A percentile compares a stretch with the other conserved stretches of the same genome.
Evolutionary conservation across 495 filamentous ascomycete species (phyloP).

Genomic region (Podospora didyma): DNA sequence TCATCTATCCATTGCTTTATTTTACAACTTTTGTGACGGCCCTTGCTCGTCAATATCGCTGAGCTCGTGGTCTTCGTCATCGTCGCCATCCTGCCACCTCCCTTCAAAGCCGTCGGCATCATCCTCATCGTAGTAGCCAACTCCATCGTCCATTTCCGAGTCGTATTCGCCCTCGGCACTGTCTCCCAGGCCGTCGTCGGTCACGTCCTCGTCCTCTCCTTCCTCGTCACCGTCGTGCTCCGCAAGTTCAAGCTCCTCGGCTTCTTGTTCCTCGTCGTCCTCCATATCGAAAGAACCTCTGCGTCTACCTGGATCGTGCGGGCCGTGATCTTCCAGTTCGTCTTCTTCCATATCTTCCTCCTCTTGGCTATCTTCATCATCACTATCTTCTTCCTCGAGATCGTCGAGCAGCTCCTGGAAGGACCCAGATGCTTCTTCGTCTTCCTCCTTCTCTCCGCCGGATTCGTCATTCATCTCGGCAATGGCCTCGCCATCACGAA

Average conservation of each 20-base stretch:
- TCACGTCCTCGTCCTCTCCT: neutral
- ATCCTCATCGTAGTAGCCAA: neutral
- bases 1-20: too few relatives aligned
- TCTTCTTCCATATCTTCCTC: slow-evolving; percentile 14
- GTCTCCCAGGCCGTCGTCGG: neutral
- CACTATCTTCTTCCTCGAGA: slow-evolving; percentile 16
- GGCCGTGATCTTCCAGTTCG: neutral
- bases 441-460: slow-evolving; percentile 1
- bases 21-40: neutral
- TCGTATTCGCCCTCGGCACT: neutral
- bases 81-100: neutral
- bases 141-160: neutral
- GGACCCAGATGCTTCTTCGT: slow-evolving; percentile 3
- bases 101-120: neutral
- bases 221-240: neutral
- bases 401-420: slow-evolving; percentile 18
- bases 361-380: slow-evolving; percentile 19
- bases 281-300: slow-evolving; percentile 1
- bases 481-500: slow-evolving; percentile 6
- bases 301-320: too few relatives aligned
- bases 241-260: neutral
- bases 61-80: neutral
- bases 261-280: neutral
- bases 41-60: neutral
- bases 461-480: slow-evolving; percentile 2